phyloP scores from a whole-genome alignment of 2,329 filamentous ascomycete genomes.

The Chrysoporthe puriensis region DNA sequence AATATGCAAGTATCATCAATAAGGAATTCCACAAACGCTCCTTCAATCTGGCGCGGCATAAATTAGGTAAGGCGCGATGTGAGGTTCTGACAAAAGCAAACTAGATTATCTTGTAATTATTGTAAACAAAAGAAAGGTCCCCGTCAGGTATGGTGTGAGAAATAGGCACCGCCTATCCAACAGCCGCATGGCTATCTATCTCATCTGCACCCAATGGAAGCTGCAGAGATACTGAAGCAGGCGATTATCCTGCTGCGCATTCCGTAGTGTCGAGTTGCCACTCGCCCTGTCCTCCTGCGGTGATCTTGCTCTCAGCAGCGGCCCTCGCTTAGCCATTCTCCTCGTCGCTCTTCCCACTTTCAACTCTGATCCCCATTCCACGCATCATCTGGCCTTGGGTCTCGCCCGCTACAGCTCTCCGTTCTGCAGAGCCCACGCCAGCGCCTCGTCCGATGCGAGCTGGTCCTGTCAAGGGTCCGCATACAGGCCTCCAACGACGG shows the following conservation, averaged over 20 bases:
- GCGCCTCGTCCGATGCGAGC: conserved; percentile 7
- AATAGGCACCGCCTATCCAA: not conserved
- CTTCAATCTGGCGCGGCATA: not conserved
- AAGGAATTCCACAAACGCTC: not conserved
- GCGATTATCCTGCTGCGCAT: not conserved
- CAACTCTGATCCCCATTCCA: not conserved
- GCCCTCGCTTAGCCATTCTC: not conserved
- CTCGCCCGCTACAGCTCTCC: not conserved
- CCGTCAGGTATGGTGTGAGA: not conserved
- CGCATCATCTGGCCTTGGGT: not conserved
- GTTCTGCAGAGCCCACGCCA: conserved; percentile 10
- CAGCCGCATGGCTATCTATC: not conserved
- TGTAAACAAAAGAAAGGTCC: not conserved
- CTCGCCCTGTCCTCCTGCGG: not conserved
- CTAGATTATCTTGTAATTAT: not conserved
- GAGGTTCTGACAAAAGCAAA: not conserved
- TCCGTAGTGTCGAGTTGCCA: too few relatives aligned
- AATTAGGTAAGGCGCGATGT: not conserved
- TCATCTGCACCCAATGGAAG: not conserved
- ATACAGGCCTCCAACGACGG: conserved; percentile 5
- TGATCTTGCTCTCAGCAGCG: not conserved
- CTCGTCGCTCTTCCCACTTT: not conserved
- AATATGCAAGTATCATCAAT: not conserved
- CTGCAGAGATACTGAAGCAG: not conserved
- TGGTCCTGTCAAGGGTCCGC: not conserved